Conservation (phyloP, 129 eudicot genomes). For the Rutidosis leptorrhynchoides region DNA sequence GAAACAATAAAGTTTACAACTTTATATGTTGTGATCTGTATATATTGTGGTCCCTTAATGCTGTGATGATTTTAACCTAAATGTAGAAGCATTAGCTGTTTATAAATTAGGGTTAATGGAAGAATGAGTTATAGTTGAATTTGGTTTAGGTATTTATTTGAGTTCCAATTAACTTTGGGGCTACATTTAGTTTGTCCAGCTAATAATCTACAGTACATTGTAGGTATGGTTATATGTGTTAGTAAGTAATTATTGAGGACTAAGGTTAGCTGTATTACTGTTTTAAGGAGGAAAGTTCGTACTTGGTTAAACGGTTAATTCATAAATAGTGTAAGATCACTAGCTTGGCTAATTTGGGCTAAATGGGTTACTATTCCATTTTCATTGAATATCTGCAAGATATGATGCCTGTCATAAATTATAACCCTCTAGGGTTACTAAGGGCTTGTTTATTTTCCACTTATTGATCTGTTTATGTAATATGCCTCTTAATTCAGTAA, state of each 20-base stretch:
- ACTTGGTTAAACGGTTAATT: neutral
- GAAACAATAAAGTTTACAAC: constrained; percentile 4
- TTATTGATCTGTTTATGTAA: too few species aligned
- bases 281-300: neutral
- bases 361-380: neutral
- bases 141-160: neutral
- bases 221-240: neutral
- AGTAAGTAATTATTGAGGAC: neutral
- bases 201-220: neutral
- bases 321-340: neutral
- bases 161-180: neutral
- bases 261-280: neutral
- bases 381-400: too few species aligned
- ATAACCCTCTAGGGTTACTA: neutral
- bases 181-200: neutral
- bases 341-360: neutral
- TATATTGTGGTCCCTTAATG: neutral
- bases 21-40: constrained; percentile 5
- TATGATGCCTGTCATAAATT: too few species aligned
- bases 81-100: neutral
- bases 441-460: too few species aligned
- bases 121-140: neutral
- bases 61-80: neutral
- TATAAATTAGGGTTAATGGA: constrained; percentile 5
- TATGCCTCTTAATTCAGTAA: too few species aligned